These are phyloP conservation scores for Lachancea sp. DNA, from an alignment of 805 yeast genomes.

Conservation along the genomic window DNA sequence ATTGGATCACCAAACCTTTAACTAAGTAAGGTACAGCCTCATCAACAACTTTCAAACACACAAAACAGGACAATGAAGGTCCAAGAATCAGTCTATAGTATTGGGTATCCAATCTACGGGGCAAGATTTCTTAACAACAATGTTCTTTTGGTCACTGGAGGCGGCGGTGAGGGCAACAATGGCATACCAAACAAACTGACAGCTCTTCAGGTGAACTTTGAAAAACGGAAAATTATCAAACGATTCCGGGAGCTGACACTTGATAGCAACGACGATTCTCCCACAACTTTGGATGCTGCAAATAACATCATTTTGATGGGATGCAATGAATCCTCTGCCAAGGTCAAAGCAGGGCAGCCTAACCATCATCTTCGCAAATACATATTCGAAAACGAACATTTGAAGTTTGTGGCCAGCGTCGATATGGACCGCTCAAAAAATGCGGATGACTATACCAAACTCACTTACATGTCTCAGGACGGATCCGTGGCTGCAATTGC, in stretches of 20 bases:
- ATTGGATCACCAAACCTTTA: neutral
- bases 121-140: slow-evolving; percentile 59
- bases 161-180: slow-evolving; percentile 91
- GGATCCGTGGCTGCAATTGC: slow-evolving; percentile 62
- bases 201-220: slow-evolving; percentile 52
- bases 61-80: slow-evolving; percentile 19
- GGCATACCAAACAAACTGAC: slow-evolving; percentile 83
- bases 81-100: slow-evolving; percentile 22
- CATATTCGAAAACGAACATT: slow-evolving; percentile 52
- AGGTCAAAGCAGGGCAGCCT: slow-evolving; percentile 47
- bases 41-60: neutral
- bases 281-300: slow-evolving; percentile 64
- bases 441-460: slow-evolving; percentile 51
- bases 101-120: slow-evolving; percentile 77
- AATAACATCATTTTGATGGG: slow-evolving; percentile 56
- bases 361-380: slow-evolving; percentile 72
- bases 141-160: slow-evolving; percentile 74
- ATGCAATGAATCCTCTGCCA: slow-evolving; percentile 60
- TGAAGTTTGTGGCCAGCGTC: slow-evolving; percentile 52
- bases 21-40: neutral
- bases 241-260: slow-evolving; percentile 57
- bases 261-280: slow-evolving; percentile 72
- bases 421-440: slow-evolving; percentile 47
- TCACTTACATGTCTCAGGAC: slow-evolving; percentile 50
- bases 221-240: slow-evolving; percentile 42